Conservation (phyloP, 2,329 filamentous ascomycete genomes). For the Apiospora pterosperma region DNA sequence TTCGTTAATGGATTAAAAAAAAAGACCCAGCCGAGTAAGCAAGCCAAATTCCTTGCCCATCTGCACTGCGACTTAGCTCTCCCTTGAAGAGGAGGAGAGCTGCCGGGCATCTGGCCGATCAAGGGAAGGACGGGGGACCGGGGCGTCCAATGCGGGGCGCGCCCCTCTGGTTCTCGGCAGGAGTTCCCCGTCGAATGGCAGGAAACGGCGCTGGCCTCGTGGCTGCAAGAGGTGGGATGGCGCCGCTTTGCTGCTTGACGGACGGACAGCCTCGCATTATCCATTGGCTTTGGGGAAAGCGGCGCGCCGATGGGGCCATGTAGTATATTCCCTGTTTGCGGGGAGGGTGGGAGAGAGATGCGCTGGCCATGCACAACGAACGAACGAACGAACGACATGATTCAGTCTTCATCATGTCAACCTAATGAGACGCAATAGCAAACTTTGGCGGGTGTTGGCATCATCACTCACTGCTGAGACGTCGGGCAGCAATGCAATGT, state of each 20-base stretch:
- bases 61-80: neutral
- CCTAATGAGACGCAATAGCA: neutral
- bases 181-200: neutral
- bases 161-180: neutral
- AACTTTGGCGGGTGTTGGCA: neutral
- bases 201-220: neutral
- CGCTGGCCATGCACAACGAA: neutral
- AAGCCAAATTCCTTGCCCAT: neutral
- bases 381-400: no score
- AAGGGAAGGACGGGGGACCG: neutral
- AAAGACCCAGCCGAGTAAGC: neutral
- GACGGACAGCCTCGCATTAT: neutral
- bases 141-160: neutral
- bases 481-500: neutral
- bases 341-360: neutral
- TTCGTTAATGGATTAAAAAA: neutral
- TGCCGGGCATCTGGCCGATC: neutral
- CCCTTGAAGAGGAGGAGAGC: no score
- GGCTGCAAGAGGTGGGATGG: neutral
- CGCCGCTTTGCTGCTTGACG: neutral
- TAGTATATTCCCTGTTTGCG: neutral
- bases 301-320: neutral
- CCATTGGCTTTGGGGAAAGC: neutral
- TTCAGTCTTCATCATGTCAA: neutral
- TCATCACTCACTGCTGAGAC: neutral